These are phyloP conservation scores for Schrenkiella parvula DNA, from an alignment of 345 rosid genomes.

Conservation along the genomic window DNA sequence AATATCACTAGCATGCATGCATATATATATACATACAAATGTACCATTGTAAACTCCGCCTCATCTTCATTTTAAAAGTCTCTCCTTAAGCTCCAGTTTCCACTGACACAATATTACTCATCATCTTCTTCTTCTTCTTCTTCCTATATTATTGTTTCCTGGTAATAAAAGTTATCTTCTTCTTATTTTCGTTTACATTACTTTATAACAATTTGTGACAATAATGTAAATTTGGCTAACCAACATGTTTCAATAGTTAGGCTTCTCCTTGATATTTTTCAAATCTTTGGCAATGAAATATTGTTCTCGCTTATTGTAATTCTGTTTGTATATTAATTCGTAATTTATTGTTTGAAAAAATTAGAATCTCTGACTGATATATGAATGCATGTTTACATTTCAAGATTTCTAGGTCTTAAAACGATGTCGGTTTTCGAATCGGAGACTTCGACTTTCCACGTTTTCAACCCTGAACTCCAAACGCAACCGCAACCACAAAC, in stretches of 20 bases:
- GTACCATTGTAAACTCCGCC: constrained; percentile 33
- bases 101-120: constrained; percentile 17
- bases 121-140: background rate
- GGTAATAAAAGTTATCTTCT: constrained; percentile 14
- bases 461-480: constrained; percentile 16
- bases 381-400: constrained; percentile 23
- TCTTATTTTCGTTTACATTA: background rate
- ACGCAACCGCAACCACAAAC: constrained; percentile 6
- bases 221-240: background rate
- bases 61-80: constrained; percentile 20
- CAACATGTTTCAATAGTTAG: background rate
- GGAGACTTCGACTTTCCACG: constrained; percentile 25
- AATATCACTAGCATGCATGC: constrained; percentile 22
- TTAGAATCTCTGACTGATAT: background rate
- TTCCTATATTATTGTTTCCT: background rate
- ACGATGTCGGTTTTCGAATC: constrained; percentile 28
- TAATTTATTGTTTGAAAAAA: background rate
- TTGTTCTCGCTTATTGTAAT: background rate
- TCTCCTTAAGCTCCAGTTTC: constrained; percentile 29
- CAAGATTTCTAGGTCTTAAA: constrained; percentile 4
- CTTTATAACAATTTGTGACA: background rate
- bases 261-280: background rate
- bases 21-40: constrained; percentile 1
- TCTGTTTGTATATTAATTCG: background rate
- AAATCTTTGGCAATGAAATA: too few relatives aligned